Evolutionary conservation across 2,329 filamentous ascomycete species (phyloP).

Genomic region (Colletotrichum liaoningense): DNA sequence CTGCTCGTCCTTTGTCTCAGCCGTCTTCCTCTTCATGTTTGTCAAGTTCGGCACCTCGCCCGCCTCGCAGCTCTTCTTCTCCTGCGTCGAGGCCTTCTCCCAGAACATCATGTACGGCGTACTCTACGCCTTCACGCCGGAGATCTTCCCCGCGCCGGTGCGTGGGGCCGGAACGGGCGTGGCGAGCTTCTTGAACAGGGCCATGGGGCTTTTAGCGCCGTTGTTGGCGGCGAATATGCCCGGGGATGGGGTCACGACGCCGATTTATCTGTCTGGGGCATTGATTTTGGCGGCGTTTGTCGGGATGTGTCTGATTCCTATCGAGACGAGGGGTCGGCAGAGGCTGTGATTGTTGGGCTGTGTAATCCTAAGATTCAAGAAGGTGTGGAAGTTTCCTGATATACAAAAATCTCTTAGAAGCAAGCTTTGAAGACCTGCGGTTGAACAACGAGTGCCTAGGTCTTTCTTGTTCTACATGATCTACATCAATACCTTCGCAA

Average conservation of each 20-base stretch:
- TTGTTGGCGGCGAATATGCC: constrained; percentile 73
- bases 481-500: constrained; percentile 54
- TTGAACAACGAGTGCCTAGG: too few relatives aligned
- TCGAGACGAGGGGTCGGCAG: constrained; percentile 71
- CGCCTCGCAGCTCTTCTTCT: constrained; percentile 71
- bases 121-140: constrained; percentile 81
- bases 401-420: not conserved
- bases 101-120: constrained; percentile 85
- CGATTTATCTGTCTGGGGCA: constrained; percentile 67
- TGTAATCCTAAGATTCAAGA: not conserved
- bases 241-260: constrained; percentile 66
- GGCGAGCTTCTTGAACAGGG: constrained; percentile 76
- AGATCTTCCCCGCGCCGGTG: constrained; percentile 79
- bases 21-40: constrained; percentile 76
- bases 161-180: constrained; percentile 80
- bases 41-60: constrained; percentile 68
- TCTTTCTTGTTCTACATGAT: too few relatives aligned
- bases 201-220: constrained; percentile 75
- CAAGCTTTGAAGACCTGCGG: too few relatives aligned
- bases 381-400: not conserved
- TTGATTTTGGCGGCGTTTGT: constrained; percentile 70
- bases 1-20: constrained; percentile 73
- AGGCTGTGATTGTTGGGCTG: constrained; percentile 53
- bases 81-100: constrained; percentile 76
- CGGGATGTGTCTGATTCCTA: constrained; percentile 69